phyloP scores from a whole-genome alignment of 805 yeast genomes.

The Candida nanaspora region DNA sequence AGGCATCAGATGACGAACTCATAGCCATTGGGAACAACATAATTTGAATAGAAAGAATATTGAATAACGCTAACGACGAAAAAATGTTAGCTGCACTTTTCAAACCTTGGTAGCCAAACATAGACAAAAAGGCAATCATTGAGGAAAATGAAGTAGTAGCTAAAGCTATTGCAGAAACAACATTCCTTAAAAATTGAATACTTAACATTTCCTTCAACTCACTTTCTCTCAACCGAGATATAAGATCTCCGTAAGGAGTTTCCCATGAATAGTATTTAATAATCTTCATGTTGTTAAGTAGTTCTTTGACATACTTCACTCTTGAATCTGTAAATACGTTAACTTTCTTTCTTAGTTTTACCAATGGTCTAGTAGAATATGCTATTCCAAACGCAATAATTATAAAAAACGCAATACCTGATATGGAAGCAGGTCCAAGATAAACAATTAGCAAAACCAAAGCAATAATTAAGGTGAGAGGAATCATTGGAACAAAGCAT shows the following conservation, averaged over 20 bases:
- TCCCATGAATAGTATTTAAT: slow-evolving; percentile 94
- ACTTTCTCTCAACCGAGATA: slow-evolving; percentile 45
- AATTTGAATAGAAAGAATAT: slow-evolving; percentile 52
- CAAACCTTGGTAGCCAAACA: slow-evolving; percentile 30
- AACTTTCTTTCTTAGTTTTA: slow-evolving; percentile 49
- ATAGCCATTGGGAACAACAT: slow-evolving; percentile 66
- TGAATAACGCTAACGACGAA: slow-evolving; percentile 64
- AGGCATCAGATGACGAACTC: slow-evolving; percentile 62
- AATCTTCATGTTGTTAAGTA: slow-evolving; percentile 67
- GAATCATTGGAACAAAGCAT: slow-evolving; percentile 57
- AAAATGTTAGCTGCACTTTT: slow-evolving; percentile 57
- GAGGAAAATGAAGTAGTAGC: slow-evolving; percentile 68
- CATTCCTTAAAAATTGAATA: slow-evolving; percentile 59
- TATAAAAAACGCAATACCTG: slow-evolving; percentile 55
- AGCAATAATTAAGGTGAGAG: slow-evolving; percentile 55
- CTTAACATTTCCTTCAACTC: slow-evolving; percentile 59
- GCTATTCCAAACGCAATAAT: slow-evolving; percentile 44
- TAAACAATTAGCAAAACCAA: slow-evolving; percentile 57
- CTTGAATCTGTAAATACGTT: slow-evolving; percentile 67
- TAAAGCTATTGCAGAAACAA: slow-evolving; percentile 57
- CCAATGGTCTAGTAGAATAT: slow-evolving; percentile 41
- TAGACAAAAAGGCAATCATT: slow-evolving; percentile 43
- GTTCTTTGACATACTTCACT: slow-evolving; percentile 70
- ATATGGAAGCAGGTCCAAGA: slow-evolving; percentile 66
- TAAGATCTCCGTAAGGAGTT: slow-evolving; percentile 55